A percentile compares a stretch with the other conserved stretches of the same genome.
Conservation (phyloP, 2,329 filamentous ascomycete species). For the Aureobasidium zeae region DNA sequence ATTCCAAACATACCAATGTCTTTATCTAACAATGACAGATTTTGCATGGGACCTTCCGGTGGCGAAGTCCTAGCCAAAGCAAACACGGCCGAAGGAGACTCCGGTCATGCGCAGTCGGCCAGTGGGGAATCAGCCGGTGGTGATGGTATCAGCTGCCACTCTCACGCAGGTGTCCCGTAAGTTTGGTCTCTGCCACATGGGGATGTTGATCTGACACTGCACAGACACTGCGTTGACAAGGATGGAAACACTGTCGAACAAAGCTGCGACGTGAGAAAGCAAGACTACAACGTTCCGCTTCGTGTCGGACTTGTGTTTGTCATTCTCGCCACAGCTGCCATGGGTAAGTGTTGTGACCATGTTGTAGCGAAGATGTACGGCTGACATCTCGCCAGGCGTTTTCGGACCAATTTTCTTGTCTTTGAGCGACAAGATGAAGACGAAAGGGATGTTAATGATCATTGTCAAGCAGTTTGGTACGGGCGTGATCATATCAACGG, state of each 20-base stretch:
- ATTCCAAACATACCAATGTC: neutral
- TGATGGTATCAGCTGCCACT: constrained; percentile 50
- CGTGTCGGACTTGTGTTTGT: constrained; percentile 65
- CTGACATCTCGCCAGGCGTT: too few species aligned
- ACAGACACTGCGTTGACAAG: constrained; percentile 48
- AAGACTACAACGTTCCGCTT: constrained; percentile 59
- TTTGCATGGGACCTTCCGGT: constrained; percentile 51
- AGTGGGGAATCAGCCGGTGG: constrained; percentile 22
- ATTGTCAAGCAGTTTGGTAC: constrained; percentile 64
- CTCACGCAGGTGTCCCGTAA: constrained; percentile 66
- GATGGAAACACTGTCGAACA: constrained; percentile 26
- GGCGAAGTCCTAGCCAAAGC: constrained; percentile 50
- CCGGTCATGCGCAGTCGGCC: too few species aligned
- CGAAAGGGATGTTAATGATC: constrained; percentile 45
- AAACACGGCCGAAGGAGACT: constrained; percentile 26
- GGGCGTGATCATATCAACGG: constrained; percentile 62
- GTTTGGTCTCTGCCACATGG: constrained; percentile 24
- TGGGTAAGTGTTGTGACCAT: too few species aligned
- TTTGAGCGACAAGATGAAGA: constrained; percentile 45
- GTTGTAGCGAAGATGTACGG: too few species aligned
- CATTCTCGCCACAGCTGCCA: constrained; percentile 56
- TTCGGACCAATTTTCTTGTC: constrained; percentile 58
- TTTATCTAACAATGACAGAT: constrained; percentile 36
- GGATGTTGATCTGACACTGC: constrained; percentile 24
- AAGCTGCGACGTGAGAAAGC: constrained; percentile 40